Evolutionary conservation across 805 yeast genomes (phyloP), one percentile per base, ranked within the genome.

Genomic region (Alloascoidea africana): DNA sequence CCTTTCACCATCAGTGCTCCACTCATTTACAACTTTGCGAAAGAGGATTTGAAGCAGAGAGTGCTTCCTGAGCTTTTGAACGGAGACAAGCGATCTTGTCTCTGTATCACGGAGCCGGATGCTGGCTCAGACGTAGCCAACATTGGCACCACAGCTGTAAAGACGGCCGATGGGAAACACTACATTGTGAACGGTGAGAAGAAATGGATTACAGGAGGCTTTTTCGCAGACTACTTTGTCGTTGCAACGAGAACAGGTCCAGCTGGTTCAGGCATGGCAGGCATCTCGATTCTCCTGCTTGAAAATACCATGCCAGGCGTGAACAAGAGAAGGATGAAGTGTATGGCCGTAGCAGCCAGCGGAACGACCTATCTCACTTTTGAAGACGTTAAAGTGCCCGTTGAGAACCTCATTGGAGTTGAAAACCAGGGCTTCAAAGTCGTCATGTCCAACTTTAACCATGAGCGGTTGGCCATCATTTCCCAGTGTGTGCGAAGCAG

Each of bases 21-120:
- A 14, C 40, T 38, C 13, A 18, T 38, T 36, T 19, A 30, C 11
- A 38, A 36, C 19, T 38, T 35, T 35, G 40, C 40, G 36, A 11
- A 14, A 3, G 41, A 38, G 16, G 39, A 14, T 18, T n/a, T 38
- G 5, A 38, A 38, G 18, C 40, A 37, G 14, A 17, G 39, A 14
- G 3, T 38, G 5, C 11, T 38, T 13, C 39, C 39, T 13, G 33
- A 16, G 8, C 13, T 38, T 13, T 18, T 35, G 14, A 19, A 35
- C 14, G 40, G 40, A 19, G 18, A 14, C 11, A 38, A 38, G 34
- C 6, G 40, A 37, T 14, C 16, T 17, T 38, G 40, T 16, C 3
- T 38, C 15, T 38, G 41, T 30, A 38, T 38, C 14, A 38, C 40
- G 17, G 40, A 38, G 34, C 40, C 40, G n/a, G 41, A 35, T 37